Evolutionary conservation across 805 yeast species (phyloP), one percentile per base, ranked within the genome.

Genomic region (Pichia eremophila): DNA sequence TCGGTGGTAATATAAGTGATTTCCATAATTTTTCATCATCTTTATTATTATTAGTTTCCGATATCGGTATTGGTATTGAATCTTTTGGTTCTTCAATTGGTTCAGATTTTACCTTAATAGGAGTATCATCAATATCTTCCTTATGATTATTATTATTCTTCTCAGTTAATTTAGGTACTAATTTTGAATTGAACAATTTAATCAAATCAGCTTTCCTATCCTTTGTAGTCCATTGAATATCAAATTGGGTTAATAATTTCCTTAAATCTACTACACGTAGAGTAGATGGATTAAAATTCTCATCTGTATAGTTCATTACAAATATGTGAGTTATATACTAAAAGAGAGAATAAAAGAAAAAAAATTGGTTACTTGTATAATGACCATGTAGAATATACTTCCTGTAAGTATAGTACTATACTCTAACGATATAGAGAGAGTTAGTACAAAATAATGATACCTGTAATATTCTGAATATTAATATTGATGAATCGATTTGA

Each of bases 191-290:
- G 19, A 56, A 47, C 18, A 57, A 29, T n/a, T 47, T 39, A 14
- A 85, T 62, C 48, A 88, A 69, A 22, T 76, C 78, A 3, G 77
- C 70, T 62, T 90, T 89, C 58, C 80, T 83, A 10, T 84, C 78
- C 43, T 70, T 68, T 2, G 81, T 63, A 0, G 82, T 68, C 59
- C 70, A 77, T 0, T 60, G 59, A 15, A 88, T 67, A n/a, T 74
- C 71, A 58, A 85, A 73, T 41, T 72, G 75, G 10, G 66, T 61
- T 40, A 90, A 67, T 19, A 85, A 69, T 28, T 75, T 70, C 55
- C 86, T 75, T 57, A 89, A 70, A 50, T 84, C 79, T 6, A 84
- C 77, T 27, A 85, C 83, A 50, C 78, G 78, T 49, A 83, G 67
- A 25, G 71, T 62, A 17, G 70, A 64, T 12, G 88, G 83, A 59